Base-by-base conservation (phyloP, 805 yeast genomes). In the Kuraishia cidri region DNA sequence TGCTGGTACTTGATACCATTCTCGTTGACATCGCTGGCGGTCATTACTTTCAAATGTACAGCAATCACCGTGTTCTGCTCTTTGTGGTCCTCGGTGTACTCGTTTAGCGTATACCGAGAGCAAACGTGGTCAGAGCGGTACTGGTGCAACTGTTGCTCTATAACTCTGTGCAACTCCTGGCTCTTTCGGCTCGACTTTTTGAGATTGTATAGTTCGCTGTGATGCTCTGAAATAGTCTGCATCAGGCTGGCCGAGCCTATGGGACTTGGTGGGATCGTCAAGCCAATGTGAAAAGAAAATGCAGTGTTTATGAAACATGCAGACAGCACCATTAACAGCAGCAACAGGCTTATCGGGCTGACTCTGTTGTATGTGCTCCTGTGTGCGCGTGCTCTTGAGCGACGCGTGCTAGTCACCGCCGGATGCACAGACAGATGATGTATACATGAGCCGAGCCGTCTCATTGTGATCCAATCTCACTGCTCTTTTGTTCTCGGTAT, bases 1-100 rank as follows among this genome's bases (percentile, higher is more conserved):
- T 40, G 42, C 30, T 52, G 55, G 2, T 29, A 27, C 31, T 34
- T 42, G 9, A 15, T n/a, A 26, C 47, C 46, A 3, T 43, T 38
- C 18, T 37, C 34, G 14, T 29, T 39, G 22, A 7, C 26, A 14
- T 21, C 26, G n/a, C 20, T 16, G 7, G 35, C 26, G 12, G 19
- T 22, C 14, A 21, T 14, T 11, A 28, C 31, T 3, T 20, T 27
- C 15, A 32, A 17, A 27, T 24, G 18, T 16, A 31, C 5, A 5
- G 28, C 33, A 17, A 31, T 20, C 23, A 31, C 11, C 11, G 23
- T 24, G 11, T 31, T 11, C 27, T 31, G 22, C n/a, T 18, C 18
- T 6, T 16, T 19, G 23, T 31, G 23, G 17, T 31, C 29, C 20
- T 24, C 28, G n/a, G 28, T 13, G 21, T 16, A 31, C 16, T 31